Percentiles rank a stretch among this genome's conserved stretches.
Evolutionary conservation across 1,139 yeast genomes (phyloP).

Genomic region (Suhomyces bokatorum): DNA sequence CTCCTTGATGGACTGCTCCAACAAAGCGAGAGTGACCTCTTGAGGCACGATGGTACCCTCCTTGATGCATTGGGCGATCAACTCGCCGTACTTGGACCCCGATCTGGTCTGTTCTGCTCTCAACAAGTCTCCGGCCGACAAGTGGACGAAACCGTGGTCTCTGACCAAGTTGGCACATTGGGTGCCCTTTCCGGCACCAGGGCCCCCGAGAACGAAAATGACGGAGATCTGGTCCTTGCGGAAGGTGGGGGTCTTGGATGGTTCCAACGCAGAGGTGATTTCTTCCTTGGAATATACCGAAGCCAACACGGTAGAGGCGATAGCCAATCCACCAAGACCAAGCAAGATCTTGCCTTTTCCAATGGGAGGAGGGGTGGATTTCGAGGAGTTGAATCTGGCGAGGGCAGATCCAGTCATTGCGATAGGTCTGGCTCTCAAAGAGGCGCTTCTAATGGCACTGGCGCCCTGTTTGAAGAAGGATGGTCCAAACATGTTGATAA

Average conservation of each 20-base stretch:
- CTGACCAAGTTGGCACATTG: conserved; percentile 85
- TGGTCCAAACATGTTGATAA: conserved; percentile 7
- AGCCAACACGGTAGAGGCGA: conserved; percentile 51
- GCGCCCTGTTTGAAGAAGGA: conserved; percentile 1
- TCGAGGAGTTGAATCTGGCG: conserved; percentile 22
- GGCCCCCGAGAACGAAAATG: conserved; percentile 85
- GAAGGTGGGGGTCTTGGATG: conserved; percentile 44
- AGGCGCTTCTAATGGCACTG: conserved; percentile 1
- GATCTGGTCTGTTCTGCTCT: conserved; percentile 86
- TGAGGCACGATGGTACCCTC: conserved; percentile 95
- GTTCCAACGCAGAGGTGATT: conserved; percentile 53
- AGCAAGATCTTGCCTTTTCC: conserved; percentile 29
- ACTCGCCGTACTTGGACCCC: conserved; percentile 81
- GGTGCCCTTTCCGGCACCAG: conserved; percentile 97
- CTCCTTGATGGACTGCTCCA: conserved; percentile 75
- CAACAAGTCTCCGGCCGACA: conserved; percentile 92
- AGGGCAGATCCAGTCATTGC: conserved; percentile 3
- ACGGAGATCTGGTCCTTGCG: conserved; percentile 68
- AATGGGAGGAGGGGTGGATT: conserved; percentile 19
- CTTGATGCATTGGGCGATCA: conserved; percentile 79
- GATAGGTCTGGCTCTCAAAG: not conserved
- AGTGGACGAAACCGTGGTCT: conserved; percentile 80
- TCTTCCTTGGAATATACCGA: conserved; percentile 43
- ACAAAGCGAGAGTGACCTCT: conserved; percentile 84
- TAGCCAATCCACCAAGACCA: conserved; percentile 39